A percentile compares a stretch with the other conserved stretches of the same genome.
These are phyloP conservation scores for Pittosporum tobira DNA, from an alignment of 129 eudicot species.

Conservation along the genomic window DNA sequence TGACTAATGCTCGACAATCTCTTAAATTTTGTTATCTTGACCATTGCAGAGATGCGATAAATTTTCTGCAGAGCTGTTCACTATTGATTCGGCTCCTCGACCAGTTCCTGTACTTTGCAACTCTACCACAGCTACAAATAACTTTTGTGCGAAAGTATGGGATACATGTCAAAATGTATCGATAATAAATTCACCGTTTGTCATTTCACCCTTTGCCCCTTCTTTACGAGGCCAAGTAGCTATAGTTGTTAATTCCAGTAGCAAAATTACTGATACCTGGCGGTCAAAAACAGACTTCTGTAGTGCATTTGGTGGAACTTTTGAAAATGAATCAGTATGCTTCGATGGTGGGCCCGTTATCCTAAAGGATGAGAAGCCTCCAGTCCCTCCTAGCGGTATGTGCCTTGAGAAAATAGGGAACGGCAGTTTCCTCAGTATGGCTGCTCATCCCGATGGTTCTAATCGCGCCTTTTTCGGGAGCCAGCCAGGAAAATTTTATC, in stretches of 20 bases:
- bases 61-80: constrained; percentile 63
- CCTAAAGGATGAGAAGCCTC: constrained; percentile 25
- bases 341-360: constrained; percentile 43
- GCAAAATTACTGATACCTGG: constrained; percentile 51
- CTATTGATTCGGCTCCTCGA: constrained; percentile 30
- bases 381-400: constrained; percentile 47
- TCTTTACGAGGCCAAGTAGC: constrained; percentile 48
- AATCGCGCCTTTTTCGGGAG: constrained; percentile 64
- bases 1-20: not conserved
- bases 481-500: constrained; percentile 75
- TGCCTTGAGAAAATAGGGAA: constrained; percentile 78
- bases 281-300: constrained; percentile 56
- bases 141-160: constrained; percentile 60
- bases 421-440: constrained; percentile 65
- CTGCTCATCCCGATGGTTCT: constrained; percentile 70
- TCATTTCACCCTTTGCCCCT: constrained; percentile 54
- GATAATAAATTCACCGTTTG: constrained; percentile 55
- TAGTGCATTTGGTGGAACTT: constrained; percentile 52
- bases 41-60: constrained; percentile 65
- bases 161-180: constrained; percentile 59
- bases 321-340: constrained; percentile 39
- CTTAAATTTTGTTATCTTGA: not conserved
- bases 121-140: constrained; percentile 34
- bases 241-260: constrained; percentile 32
- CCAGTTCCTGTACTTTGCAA: constrained; percentile 68